Base-by-base conservation (phyloP, 106 monocot genomes). In the Dendrobium nobile region DNA sequence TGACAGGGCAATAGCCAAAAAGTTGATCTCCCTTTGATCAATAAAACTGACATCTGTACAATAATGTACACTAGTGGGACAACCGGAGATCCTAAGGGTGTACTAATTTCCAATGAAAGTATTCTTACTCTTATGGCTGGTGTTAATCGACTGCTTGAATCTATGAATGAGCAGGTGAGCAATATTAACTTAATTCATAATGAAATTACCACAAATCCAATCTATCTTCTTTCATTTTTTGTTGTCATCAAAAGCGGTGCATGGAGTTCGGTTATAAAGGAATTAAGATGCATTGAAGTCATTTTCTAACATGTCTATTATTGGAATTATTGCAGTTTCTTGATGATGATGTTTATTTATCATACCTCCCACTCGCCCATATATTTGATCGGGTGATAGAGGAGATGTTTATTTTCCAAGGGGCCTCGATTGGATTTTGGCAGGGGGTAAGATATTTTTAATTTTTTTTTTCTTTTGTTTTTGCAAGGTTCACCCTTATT, bases 31-130 rank as follows among this genome's bases (percentile, higher is more conserved):
- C 97, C 97, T 16, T 59, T 68, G 80, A 80, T 72, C 59, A 73
- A 87, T 58, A 94, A 80, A 47, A 79, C 82, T 59, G 97, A 94
- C 82, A 92, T 92, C 24, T 94, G 89, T 82, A 97, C 97, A 43
- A 97, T 97, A 85, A 94, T 97, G 97, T 97, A 97, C 87, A 97
- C 97, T 13, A 97, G 97, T 81, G 97, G 97, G 76, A 97, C 97
- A 73, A 97, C 97, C 28, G 97, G 97, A 59, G 97, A 97, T 13
- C 97, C 97, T n/a, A 97, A 97, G 81, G 97, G 97, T 72, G 97
- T 97, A 54, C 2, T 97, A 89, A 85, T 97, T 80, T 92, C 97
- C 37, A 94, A 97, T 78, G 85, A 92, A 55, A 91, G 88, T 82
- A 87, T 97, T 43, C 83, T 92, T 47, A 83, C 86, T 75, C 84